Percentiles rank a stretch among this genome's conserved stretches.
Conservation (phyloP, 2,329 filamentous ascomycete genomes). For the Sporothrix inflata region DNA sequence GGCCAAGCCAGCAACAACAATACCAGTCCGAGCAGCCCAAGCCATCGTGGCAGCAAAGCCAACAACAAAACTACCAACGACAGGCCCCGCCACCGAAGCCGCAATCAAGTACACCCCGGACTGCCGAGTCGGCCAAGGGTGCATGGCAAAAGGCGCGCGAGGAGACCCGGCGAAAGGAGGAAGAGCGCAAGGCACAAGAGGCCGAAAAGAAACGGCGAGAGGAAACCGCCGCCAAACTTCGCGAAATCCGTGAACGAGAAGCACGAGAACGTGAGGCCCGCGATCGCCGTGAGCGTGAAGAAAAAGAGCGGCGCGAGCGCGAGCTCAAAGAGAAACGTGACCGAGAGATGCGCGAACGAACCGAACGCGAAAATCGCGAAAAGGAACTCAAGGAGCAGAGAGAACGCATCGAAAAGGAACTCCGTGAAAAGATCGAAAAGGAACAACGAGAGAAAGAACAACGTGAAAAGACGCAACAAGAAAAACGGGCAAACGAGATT, state of each 20-base stretch:
- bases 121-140: conserved; percentile 47
- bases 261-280: conserved; percentile 41
- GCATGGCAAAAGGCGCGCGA: conserved; percentile 72
- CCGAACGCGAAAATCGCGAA: conserved; percentile 44
- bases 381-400: conserved; percentile 38
- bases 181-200: conserved; percentile 64
- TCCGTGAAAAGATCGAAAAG: conserved; percentile 38
- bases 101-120: conserved; percentile 35
- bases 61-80: conserved; percentile 22
- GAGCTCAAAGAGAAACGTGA: conserved; percentile 37
- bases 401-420: conserved; percentile 43
- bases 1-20: not conserved
- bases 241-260: conserved; percentile 40
- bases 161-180: conserved; percentile 65
- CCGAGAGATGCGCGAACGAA: conserved; percentile 44
- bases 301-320: conserved; percentile 38
- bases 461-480: conserved; percentile 37
- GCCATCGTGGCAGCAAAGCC: conserved; percentile 35
- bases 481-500: conserved; percentile 30
- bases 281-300: conserved; percentile 39
- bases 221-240: conserved; percentile 54
- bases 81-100: conserved; percentile 34
- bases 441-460: conserved; percentile 35
- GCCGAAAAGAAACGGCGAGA: conserved; percentile 64
- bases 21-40: conserved; percentile 36